Evolutionary conservation across 2,329 filamentous ascomycete genomes (phyloP), one percentile per base, ranked within the genome.

Genomic region (Drechslerella coelobrocha): DNA sequence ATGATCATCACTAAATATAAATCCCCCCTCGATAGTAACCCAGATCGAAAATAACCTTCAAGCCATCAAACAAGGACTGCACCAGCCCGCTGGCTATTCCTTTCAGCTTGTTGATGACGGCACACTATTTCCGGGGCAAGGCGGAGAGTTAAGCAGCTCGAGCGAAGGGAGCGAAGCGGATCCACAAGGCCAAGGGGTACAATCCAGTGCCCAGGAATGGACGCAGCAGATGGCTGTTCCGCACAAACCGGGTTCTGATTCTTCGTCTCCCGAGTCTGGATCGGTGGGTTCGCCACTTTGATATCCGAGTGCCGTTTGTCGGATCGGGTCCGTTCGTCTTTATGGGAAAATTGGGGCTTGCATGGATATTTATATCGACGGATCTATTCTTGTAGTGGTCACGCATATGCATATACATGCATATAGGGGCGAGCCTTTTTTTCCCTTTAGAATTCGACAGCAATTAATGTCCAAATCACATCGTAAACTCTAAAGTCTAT

Each of bases 21-120:
- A 21, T 48, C 12, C 4, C 47, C 31, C 34, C 2, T 45, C 21
- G 21, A 17, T 51, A 68, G 62, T 53, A 24, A 50, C 27, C 17
- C 54, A 55, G 21, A 48, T 68, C 23, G 55, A 68, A 29, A 21
- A 37, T 12, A 60, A 68, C 26, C 24, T 68, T 24, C 17, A 43
- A 10, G 50, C 6, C 17, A 50, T 68, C n/a, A 59, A 55, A 27
- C 9, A 53, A 26, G 62, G 62, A 4, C 43, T 34, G 7, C 60
- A 68, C 23, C 31, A 68, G 9, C 43, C 45, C 19, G 55, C 21
- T 69, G 9, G n/a, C n/a, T n/a, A n/a, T n/a, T n/a, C n/a, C n/a
- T n/a, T n/a, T n/a, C 65, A 53, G 39, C 52, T 62, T 39, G 9
- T 69, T 1, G 48, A 57, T 53, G 37, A 17, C 3, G 57, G 65